Evolutionary conservation across 2,329 filamentous ascomycete genomes (phyloP).

Genomic region (Sclerotinia nivalis): DNA sequence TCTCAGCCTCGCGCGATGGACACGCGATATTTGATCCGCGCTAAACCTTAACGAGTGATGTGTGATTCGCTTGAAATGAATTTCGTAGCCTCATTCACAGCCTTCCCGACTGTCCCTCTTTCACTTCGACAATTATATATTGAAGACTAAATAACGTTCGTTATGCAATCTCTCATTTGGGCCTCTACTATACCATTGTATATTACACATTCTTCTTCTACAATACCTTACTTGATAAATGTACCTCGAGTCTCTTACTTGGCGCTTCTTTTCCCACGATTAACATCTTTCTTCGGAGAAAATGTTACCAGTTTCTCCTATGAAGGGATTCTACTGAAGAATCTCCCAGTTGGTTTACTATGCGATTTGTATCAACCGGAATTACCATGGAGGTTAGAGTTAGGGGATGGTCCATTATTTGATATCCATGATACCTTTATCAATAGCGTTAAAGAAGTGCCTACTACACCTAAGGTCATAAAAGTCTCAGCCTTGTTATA

Average conservation of each 20-base stretch:
- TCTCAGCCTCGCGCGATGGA: background rate
- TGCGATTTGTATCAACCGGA: conserved; percentile 61
- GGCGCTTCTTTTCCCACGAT: conserved; percentile 61
- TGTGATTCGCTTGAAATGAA: background rate
- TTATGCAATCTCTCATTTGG: conserved; percentile 41
- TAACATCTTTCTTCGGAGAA: conserved; percentile 63
- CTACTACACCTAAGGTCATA: conserved; percentile 7
- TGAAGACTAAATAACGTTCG: conserved; percentile 4
- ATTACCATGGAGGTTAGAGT: conserved; percentile 62
- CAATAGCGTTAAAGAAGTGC: conserved; percentile 66
- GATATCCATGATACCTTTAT: conserved; percentile 62
- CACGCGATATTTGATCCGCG: background rate
- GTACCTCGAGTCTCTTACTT: conserved; percentile 68
- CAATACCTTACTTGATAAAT: conserved; percentile 50
- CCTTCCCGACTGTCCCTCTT: background rate
- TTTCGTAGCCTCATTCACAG: conserved; percentile 6
- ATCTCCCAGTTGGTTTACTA: conserved; percentile 67
- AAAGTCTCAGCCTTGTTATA: conserved; percentile 9
- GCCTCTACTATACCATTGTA: conserved; percentile 40
- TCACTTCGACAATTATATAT: background rate
- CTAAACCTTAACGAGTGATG: conserved; percentile 1
- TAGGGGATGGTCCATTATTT: conserved; percentile 57
- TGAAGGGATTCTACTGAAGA: conserved; percentile 68
- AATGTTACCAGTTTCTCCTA: conserved; percentile 57
- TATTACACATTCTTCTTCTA: conserved; percentile 39